These are phyloP conservation scores for Xylaria longipes DNA, from an alignment of 495 filamentous ascomycete genomes.

Conservation along the genomic window DNA sequence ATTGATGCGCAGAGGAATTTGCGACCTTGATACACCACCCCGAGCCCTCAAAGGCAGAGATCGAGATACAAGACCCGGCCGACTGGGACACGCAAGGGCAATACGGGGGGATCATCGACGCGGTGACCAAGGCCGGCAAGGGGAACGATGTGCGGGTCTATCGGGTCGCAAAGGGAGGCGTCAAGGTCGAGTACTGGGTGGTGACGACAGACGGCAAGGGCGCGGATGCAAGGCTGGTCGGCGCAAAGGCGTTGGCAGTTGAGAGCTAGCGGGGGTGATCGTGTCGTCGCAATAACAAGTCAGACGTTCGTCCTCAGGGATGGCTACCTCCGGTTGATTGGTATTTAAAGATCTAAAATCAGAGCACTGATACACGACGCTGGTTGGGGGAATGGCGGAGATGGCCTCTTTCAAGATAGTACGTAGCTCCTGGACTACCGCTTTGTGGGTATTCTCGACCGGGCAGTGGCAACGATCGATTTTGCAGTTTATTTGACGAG, in stretches of 20 bases:
- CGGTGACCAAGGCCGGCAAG: conserved; percentile 59
- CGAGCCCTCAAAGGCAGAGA: conserved; percentile 53
- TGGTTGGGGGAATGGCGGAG: background rate
- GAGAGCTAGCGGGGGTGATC: conserved; percentile 59
- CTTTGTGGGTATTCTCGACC: background rate
- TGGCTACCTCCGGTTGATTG: background rate
- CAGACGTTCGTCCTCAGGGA: background rate
- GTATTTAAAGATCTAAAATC: background rate
- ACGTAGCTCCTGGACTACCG: background rate
- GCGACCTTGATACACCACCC: conserved; percentile 61
- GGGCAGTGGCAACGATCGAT: background rate
- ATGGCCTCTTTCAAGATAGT: background rate
- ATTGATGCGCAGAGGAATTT: conserved; percentile 56
- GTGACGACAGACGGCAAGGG: conserved; percentile 62
- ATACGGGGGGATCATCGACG: conserved; percentile 64
- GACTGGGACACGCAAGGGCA: conserved; percentile 68
- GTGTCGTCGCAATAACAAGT: background rate
- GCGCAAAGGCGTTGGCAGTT: conserved; percentile 74
- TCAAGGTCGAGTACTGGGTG: conserved; percentile 78
- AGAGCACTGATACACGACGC: background rate
- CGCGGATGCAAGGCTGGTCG: conserved; percentile 65
- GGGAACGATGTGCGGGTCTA: conserved; percentile 78
- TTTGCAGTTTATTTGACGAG: background rate
- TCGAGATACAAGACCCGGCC: conserved; percentile 59
- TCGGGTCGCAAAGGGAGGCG: conserved; percentile 62